Evolutionary conservation across 306 rosid species (phyloP).

Genomic region (Medicago arabica): DNA sequence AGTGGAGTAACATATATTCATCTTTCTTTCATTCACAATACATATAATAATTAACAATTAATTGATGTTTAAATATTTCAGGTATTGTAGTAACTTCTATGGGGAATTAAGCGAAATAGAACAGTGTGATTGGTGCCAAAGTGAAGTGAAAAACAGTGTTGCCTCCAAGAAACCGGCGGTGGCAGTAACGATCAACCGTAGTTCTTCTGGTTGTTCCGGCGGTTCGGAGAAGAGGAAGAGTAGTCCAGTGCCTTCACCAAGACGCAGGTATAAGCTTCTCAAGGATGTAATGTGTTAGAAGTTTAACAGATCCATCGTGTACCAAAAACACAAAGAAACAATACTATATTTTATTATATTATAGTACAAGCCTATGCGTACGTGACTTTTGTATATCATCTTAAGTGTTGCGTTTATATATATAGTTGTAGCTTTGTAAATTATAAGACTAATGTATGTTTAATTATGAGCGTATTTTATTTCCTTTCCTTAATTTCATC

Average conservation of each 20-base stretch:
- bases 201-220: slow-evolving; percentile 57
- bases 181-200: slow-evolving; percentile 41
- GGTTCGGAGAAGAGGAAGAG: slow-evolving; percentile 49
- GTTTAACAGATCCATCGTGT: no score
- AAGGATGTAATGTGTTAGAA: slow-evolving; percentile 91
- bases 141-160: slow-evolving; percentile 53
- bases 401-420: neutral
- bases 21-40: no score
- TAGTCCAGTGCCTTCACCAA: slow-evolving; percentile 70
- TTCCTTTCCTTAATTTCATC: neutral
- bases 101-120: slow-evolving; percentile 61
- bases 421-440: slow-evolving; percentile 7
- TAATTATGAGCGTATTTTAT: slow-evolving; percentile 3
- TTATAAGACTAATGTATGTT: slow-evolving; percentile 10
- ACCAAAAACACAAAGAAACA: no score
- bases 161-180: slow-evolving; percentile 46
- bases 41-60: no score
- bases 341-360: no score
- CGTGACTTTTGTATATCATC: neutral
- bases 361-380: neutral
- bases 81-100: slow-evolving; percentile 86
- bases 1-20: no score
- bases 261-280: slow-evolving; percentile 99
- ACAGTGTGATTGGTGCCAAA: slow-evolving; percentile 92
- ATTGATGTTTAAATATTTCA: slow-evolving; percentile 1